Base-by-base conservation (phyloP, 2,329 filamentous ascomycete species). In the Fusarium hainanense region DNA sequence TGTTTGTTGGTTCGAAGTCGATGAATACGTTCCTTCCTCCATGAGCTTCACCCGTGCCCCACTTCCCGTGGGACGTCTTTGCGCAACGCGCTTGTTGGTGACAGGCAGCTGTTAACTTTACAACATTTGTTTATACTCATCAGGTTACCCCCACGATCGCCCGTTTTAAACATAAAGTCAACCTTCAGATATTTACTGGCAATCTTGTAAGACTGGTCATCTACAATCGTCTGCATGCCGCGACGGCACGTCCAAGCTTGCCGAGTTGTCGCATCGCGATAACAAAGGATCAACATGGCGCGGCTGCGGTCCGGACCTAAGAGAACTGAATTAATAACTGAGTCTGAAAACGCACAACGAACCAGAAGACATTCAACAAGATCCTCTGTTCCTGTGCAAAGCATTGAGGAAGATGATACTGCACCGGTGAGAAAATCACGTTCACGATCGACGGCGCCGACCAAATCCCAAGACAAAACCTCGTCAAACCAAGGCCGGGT, bases 231-330 rank as follows among this genome's bases (percentile, higher is more conserved):
- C 34, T 50, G 43, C 23, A 37, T 47, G 43, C 25, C 32, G 43
- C 25, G 21, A 42, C 46, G 54, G 48, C 63, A 41, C 30, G 23
- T 23, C 34, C 30, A 37, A 21, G 3, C 6, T 40, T 34, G 12
- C 21, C 28, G 9, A 34, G 20, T 40, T 42, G 27, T 57, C 46
- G 41, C 57, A 59, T 16, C 28, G 27, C 48, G 64, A 60, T 28
- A 68, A 68, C 54, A 64, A 50, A 37, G 16, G 7, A 28, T 41
- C 44, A 47, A 42, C 30, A 70, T 70, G 68, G 58, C 48, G 27
- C 68, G 43, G 34, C 28, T 58, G 18, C 64, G 68, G 41, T 69
- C 57, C 16, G 51, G 32, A 28, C 54, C 51, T 43, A 73, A 55
- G 37, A 21, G 48, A 34, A 41, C n/a, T 54, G 37, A 46, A 10